phyloP scores from a whole-genome alignment of 768 basidiomycete species.

The Termitomyces sp. region DNA sequence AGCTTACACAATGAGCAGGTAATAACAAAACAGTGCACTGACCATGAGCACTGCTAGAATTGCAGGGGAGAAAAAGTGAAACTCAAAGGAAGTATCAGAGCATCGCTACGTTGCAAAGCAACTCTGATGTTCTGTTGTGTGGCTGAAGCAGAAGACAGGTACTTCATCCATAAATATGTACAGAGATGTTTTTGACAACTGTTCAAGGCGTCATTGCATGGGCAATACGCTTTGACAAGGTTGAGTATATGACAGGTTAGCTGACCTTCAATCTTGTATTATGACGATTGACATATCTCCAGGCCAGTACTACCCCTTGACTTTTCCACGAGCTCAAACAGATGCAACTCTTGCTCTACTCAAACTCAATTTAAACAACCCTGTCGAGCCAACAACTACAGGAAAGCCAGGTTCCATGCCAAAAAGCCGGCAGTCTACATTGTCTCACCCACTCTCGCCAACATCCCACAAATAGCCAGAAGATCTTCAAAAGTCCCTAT shows the following conservation, averaged over 20 bases:
- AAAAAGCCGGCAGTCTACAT: constrained; percentile 92
- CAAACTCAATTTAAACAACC: constrained; percentile 80
- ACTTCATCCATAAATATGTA: too few relatives aligned
- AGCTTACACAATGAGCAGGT: not conserved
- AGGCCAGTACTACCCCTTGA: constrained; percentile 40
- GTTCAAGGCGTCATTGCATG: too few relatives aligned
- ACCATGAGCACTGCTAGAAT: not conserved
- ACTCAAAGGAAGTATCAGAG: not conserved
- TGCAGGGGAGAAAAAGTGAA: not conserved
- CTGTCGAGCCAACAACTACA: constrained; percentile 39
- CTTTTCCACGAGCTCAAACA: constrained; percentile 89
- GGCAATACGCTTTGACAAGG: constrained; percentile 1
- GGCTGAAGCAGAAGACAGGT: not conserved
- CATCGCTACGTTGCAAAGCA: not conserved
- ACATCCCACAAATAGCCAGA: constrained; percentile 90
- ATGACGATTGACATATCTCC: constrained; percentile 7
- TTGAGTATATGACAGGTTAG: constrained; percentile 38
- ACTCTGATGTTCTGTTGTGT: not conserved
- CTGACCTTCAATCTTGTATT: not conserved
- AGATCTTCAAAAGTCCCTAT: constrained; percentile 86
- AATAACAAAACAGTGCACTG: not conserved
- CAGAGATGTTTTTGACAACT: too few relatives aligned
- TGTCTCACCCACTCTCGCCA: constrained; percentile 83
- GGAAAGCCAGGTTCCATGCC: constrained; percentile 38
- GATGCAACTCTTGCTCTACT: constrained; percentile 80